These are phyloP conservation scores for Baorangia bicolor DNA, from an alignment of 768 basidiomycete species.

Conservation along the genomic window DNA sequence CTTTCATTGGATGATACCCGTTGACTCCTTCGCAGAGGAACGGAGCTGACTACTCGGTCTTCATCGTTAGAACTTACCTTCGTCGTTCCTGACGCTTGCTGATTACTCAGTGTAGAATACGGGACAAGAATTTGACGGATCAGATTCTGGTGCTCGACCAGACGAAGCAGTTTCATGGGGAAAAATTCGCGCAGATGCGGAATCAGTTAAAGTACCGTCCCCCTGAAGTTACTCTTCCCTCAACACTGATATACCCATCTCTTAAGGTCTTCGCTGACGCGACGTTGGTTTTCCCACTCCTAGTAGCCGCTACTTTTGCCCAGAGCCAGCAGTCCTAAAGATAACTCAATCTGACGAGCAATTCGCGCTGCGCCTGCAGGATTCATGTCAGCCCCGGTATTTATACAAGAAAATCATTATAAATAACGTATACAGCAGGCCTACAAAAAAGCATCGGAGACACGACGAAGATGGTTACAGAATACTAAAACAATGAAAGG, in stretches of 20 bases:
- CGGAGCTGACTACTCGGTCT: conserved; percentile 96
- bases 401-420: conserved; percentile 1
- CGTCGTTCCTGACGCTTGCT: neutral
- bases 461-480: neutral
- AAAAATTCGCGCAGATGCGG: conserved; percentile 86
- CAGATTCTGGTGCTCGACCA: conserved; percentile 93
- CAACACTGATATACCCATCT: conserved; percentile 2
- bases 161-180: conserved; percentile 99
- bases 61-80: conserved; percentile 58
- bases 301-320: conserved; percentile 95
- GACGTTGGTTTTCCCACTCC: conserved; percentile 90
- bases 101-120: conserved; percentile 64
- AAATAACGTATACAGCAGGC: conserved; percentile 13
- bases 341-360: neutral
- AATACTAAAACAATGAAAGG: neutral
- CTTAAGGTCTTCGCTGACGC: conserved; percentile 87
- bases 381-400: neutral
- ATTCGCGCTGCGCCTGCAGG: neutral
- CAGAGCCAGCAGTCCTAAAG: conserved; percentile 30
- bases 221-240: neutral
- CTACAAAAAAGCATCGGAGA: neutral
- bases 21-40: conserved; percentile 63
- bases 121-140: conserved; percentile 98
- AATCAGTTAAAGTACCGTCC: conserved; percentile 70
- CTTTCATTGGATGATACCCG: neutral